A percentile compares a stretch with the other conserved stretches of the same genome.
These are phyloP conservation scores for Hericium coralloides DNA, from an alignment of 768 basidiomycete species.

Conservation along the genomic window DNA sequence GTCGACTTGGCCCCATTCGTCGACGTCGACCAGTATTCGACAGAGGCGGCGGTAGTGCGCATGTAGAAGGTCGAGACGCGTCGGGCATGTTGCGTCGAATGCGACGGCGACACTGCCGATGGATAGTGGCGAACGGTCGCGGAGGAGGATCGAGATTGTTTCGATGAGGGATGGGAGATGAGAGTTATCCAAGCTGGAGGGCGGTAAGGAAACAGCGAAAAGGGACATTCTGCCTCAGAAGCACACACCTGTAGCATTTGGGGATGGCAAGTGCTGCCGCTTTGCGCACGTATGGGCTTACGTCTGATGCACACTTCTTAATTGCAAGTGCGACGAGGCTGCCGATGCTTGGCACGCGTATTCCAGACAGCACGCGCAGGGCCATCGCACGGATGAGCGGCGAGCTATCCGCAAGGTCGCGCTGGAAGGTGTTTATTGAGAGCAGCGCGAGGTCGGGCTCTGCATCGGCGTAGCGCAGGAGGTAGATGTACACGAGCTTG, in stretches of 20 bases:
- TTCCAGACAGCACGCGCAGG: slow-evolving; percentile 84
- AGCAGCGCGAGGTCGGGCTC: slow-evolving; percentile 93
- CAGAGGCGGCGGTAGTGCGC: slow-evolving; percentile 82
- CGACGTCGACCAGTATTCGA: slow-evolving; percentile 76
- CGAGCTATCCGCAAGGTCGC: slow-evolving; percentile 85
- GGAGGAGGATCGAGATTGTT: slow-evolving; percentile 54
- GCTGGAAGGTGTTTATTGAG: slow-evolving; percentile 98
- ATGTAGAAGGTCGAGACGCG: slow-evolving; percentile 81
- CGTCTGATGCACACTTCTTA: slow-evolving; percentile 85
- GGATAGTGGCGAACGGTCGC: slow-evolving; percentile 77
- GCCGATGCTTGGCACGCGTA: slow-evolving; percentile 83
- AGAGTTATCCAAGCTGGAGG: slow-evolving; percentile 56
- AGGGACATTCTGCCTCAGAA: slow-evolving; percentile 7
- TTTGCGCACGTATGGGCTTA: slow-evolving; percentile 93
- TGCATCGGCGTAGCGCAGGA: slow-evolving; percentile 85
- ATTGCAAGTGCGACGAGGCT: slow-evolving; percentile 81
- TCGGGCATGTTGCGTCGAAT: slow-evolving; percentile 82
- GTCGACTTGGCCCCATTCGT: slow-evolving; percentile 94
- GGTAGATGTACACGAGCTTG: slow-evolving; percentile 96
- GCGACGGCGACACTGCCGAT: slow-evolving; percentile 82
- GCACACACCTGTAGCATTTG: slow-evolving; percentile 65
- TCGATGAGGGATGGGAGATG: slow-evolving; percentile 67
- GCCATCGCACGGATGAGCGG: slow-evolving; percentile 97
- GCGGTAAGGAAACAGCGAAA: background rate
- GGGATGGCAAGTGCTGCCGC: slow-evolving; percentile 85